Evolutionary conservation across 768 basidiomycete genomes (phyloP).

Genomic region (Lepiota venenata): DNA sequence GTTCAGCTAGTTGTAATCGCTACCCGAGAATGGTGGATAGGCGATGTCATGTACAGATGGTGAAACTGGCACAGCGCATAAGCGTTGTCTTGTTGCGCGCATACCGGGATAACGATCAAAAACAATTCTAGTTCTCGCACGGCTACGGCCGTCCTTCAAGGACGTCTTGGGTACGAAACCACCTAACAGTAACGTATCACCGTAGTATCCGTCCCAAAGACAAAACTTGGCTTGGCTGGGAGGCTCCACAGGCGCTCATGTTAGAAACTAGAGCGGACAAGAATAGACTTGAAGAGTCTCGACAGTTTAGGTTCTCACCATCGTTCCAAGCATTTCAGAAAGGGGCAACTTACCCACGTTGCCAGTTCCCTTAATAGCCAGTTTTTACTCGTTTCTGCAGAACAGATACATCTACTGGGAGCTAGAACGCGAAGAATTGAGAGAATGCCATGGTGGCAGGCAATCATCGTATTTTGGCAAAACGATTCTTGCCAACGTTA

Average conservation of each 20-base stretch:
- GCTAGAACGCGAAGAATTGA: not conserved
- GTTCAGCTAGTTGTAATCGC: not conserved
- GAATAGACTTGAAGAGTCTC: not conserved
- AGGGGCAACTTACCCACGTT: not conserved
- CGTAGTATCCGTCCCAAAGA: not conserved
- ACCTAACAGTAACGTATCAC: too few species aligned
- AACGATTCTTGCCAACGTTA: not conserved
- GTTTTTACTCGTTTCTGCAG: not conserved
- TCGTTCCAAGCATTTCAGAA: not conserved
- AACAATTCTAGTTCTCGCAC: not conserved
- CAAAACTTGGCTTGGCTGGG: too few species aligned
- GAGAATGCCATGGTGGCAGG: not conserved
- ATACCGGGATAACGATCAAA: not conserved
- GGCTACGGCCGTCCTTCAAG: conserved; percentile 2
- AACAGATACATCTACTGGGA: not conserved
- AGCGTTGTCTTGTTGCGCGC: conserved; percentile 4
- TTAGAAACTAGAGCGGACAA: too few species aligned
- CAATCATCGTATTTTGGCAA: not conserved
- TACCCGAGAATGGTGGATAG: conserved; percentile 1
- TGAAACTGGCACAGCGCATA: not conserved
- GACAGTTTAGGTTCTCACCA: not conserved
- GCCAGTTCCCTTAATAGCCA: not conserved
- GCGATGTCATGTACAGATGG: conserved; percentile 3
- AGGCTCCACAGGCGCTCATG: too few species aligned
- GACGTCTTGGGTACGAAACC: not conserved